These are phyloP conservation scores for Trypanosoma congolense DNA, from an alignment of 208 protist species.

Conservation along the genomic window DNA sequence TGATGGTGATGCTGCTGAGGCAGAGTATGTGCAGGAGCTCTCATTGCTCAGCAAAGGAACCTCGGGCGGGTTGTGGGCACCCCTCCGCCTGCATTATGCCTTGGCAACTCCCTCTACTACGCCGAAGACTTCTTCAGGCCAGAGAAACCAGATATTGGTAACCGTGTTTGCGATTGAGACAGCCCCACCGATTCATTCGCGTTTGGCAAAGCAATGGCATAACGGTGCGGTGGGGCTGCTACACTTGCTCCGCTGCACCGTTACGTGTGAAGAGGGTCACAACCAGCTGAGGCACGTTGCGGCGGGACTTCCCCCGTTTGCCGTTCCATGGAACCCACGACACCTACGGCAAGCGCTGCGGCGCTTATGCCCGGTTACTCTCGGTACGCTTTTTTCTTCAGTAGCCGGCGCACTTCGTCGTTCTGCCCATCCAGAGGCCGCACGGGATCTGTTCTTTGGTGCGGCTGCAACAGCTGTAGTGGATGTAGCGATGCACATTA, in stretches of 20 bases:
- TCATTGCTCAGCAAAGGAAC: constrained; percentile 5
- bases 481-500: constrained; percentile 53
- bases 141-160: constrained; percentile 10
- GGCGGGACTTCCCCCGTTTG: constrained; percentile 18
- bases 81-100: constrained; percentile 56
- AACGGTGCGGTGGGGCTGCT: constrained; percentile 60
- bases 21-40: constrained; percentile 6
- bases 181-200: constrained; percentile 53
- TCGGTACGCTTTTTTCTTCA: constrained; percentile 13
- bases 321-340: constrained; percentile 61
- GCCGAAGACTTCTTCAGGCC: not conserved
- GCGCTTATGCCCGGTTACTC: constrained; percentile 8
- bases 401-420: constrained; percentile 4
- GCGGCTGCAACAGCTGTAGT: constrained; percentile 37
- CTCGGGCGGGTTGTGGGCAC: constrained; percentile 25
- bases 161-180: constrained; percentile 63
- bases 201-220: constrained; percentile 81
- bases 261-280: not conserved
- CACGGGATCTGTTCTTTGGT: constrained; percentile 20
- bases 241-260: constrained; percentile 20
- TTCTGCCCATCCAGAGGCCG: not conserved
- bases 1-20: not conserved
- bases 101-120: constrained; percentile 18
- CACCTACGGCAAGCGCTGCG: constrained; percentile 50
- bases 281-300: not conserved